Percentiles rank a stretch among this genome's conserved stretches.
These are phyloP conservation scores for Inosperma sp. DNA, from an alignment of 768 basidiomycete genomes.

Conservation along the genomic window DNA sequence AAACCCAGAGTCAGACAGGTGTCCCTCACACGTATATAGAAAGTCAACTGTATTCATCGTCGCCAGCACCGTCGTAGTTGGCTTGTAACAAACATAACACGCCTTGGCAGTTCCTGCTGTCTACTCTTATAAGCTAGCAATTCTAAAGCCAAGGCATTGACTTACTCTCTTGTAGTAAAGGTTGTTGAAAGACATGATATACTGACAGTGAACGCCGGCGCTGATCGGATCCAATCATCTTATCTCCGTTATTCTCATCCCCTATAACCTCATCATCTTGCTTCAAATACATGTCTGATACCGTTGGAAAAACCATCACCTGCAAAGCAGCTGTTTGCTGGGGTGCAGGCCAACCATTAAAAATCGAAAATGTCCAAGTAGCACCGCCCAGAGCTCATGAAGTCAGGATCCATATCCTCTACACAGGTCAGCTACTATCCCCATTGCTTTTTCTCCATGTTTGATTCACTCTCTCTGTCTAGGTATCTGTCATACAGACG, in stretches of 20 bases:
- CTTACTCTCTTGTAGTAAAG: slow-evolving; percentile 87
- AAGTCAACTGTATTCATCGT: slow-evolving; percentile 83
- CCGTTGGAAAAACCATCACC: slow-evolving; percentile 72
- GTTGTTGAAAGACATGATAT: slow-evolving; percentile 68
- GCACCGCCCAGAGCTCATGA: slow-evolving; percentile 87
- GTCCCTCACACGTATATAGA: slow-evolving; percentile 76
- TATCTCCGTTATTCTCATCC: slow-evolving; percentile 11
- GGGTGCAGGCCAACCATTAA: slow-evolving; percentile 83
- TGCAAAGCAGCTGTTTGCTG: slow-evolving; percentile 95
- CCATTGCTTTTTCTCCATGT: not conserved
- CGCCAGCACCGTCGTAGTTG: slow-evolving; percentile 79
- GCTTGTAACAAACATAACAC: slow-evolving; percentile 76
- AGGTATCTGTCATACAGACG: slow-evolving; percentile 98
- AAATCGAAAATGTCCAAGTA: slow-evolving; percentile 90
- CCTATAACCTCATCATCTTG: slow-evolving; percentile 19
- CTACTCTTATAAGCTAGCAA: slow-evolving; percentile 36
- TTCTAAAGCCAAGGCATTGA: slow-evolving; percentile 12
- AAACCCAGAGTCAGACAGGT: slow-evolving; percentile 78
- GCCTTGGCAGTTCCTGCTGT: slow-evolving; percentile 71
- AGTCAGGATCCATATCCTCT: slow-evolving; percentile 88
- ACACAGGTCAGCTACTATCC: slow-evolving; percentile 61
- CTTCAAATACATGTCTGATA: slow-evolving; percentile 57
- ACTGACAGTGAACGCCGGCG: not conserved
- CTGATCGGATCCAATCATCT: not conserved
- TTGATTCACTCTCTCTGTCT: not conserved